Evolutionary conservation across 345 rosid genomes (phyloP), one percentile per base, ranked within the genome.

Genomic region (Populus davidiana): DNA sequence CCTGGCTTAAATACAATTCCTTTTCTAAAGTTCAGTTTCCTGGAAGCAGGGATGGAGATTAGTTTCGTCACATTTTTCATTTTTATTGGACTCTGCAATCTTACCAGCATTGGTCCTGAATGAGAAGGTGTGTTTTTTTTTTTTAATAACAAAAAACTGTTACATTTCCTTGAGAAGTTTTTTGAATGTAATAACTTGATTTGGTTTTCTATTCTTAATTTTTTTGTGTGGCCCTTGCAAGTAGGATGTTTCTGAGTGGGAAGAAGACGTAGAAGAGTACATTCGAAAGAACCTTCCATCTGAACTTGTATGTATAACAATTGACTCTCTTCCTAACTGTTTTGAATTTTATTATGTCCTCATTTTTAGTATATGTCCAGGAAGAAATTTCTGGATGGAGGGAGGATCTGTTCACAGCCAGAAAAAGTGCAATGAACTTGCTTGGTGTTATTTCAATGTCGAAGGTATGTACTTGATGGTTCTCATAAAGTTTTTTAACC

Each of bases 371-470:
- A 74, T 70, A 73, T 67, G 44, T 73, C 71, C 82, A 90, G 98
- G 97, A 86, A 82, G 97, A 91, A 84, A 81, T 90, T 83, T 91
- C 94, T 83, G 98, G 94, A 75, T 93, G 98, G 96, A 89, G 94
- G 85, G 98, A 91, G 71, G 94, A 91, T 81, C 86, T 90, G 81
- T 91, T 89, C 84, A 91, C 94, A 16, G 94, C 91, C 74, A 89
- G 98, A 79, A 93, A 93, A 84, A 91, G 98, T 80, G 94, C 98
- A 73, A 83, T 89, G 74, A 93, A 93, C 82, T 85, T 93, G 74
- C 94, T 93, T 56, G 92, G 93, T 84, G 90, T 91, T 78, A 85
- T 93, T 81, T 88, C 98, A 81, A 80, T 86, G 87, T 91, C 94
- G 82, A 91, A 89, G 90, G 97, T 91, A 72, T 70, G 80, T 73